phyloP scores from a whole-genome alignment of 176 grass and related monocot species.

The Avena sativa region DNA sequence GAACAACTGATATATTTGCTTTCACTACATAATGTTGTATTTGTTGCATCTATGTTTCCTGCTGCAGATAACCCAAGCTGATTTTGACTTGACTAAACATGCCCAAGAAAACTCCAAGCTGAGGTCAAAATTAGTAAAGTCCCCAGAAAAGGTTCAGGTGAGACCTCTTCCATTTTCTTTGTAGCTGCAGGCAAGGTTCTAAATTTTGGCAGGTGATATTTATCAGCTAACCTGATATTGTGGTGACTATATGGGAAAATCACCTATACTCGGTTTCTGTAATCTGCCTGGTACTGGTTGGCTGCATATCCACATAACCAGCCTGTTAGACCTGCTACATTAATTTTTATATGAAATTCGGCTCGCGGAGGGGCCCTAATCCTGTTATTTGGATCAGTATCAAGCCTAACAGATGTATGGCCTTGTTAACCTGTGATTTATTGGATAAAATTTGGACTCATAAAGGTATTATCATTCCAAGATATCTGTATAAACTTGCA shows the following conservation, averaged over 20 bases:
- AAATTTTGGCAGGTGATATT: not conserved
- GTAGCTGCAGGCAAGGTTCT: not conserved
- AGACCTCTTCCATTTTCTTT: constrained; percentile 4
- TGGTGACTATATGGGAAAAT: not conserved
- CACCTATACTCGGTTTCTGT: not conserved
- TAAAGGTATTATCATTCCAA: constrained; percentile 7
- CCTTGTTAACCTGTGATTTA: not conserved
- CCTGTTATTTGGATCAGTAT: not conserved
- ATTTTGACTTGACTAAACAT: constrained; percentile 48
- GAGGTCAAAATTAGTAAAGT: constrained; percentile 64
- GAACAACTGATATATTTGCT: not conserved
- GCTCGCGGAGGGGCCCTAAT: not conserved
- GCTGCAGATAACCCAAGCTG: constrained; percentile 10
- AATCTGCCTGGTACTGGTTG: not conserved
- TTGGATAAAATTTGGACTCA: not conserved
- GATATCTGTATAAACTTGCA: constrained; percentile 12
- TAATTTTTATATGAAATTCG: not conserved
- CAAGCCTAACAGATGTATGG: not conserved
- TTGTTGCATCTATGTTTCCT: constrained; percentile 13
- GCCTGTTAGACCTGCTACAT: not conserved
- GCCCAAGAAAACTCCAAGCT: constrained; percentile 63
- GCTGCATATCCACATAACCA: not conserved
- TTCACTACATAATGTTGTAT: not conserved
- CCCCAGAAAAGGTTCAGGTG: constrained; percentile 90
- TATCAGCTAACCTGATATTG: not conserved